These are phyloP conservation scores for Parietichytrium sp. DNA, from an alignment of 108 stramenopile genomes.

Conservation along the genomic window DNA sequence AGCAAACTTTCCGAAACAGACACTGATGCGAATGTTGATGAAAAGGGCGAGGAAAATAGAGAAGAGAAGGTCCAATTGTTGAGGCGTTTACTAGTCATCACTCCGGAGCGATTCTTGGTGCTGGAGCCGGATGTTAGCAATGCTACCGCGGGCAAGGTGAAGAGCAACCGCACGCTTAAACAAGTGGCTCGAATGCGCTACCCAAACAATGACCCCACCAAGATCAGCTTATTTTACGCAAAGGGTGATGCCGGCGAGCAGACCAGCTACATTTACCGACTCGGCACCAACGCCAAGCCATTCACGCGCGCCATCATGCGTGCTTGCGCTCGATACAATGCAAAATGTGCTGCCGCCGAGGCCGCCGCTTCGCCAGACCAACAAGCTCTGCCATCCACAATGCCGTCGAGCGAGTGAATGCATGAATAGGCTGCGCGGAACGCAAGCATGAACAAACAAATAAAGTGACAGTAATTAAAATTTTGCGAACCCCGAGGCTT, in stretches of 20 bases:
- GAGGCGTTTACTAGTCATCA: constrained; percentile 10
- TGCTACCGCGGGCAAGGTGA: neutral
- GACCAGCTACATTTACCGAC: neutral
- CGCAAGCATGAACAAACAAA: no score
- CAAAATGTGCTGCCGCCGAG: no score
- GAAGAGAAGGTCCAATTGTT: no score
- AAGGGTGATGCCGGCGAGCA: neutral
- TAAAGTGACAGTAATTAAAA: no score
- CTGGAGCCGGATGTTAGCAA: neutral
- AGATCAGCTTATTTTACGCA: constrained; percentile 4
- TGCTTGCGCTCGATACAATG: constrained; percentile 28
- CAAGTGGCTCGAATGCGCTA: constrained; percentile 15
- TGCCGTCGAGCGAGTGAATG: no score
- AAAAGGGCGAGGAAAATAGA: neutral
- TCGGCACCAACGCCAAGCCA: neutral
- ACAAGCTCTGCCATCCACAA: no score
- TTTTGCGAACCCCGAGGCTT: no score
- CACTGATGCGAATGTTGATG: no score
- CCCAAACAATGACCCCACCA: constrained; percentile 14
- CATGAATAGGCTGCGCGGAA: no score
- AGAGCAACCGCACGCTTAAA: neutral
- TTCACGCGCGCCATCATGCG: constrained; percentile 15
- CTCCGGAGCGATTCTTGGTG: constrained; percentile 19
- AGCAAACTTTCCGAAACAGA: no score
- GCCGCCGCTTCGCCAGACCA: no score